Base-by-base conservation (phyloP, 2,329 filamentous ascomycete species). In the Stagonosporopsis chrysanthemi region DNA sequence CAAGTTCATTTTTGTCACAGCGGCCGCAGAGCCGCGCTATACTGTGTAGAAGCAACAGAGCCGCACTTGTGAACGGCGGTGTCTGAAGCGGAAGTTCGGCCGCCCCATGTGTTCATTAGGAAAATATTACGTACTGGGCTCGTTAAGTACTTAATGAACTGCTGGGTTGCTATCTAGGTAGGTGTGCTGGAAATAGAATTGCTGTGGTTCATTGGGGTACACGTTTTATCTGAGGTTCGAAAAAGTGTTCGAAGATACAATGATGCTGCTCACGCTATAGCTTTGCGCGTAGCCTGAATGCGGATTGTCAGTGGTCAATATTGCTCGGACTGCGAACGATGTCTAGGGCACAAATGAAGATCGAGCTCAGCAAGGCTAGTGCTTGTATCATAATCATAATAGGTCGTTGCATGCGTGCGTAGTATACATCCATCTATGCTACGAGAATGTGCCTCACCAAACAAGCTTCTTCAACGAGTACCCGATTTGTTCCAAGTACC, bases 401-500 rank as follows among this genome's bases (percentile, higher is more conserved):
- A 24, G 1, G 22, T 19, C 12, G 15, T 19, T 22, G 35, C 35
- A 19, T 38, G n/a, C 22, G 35, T 15, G 43, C 26, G 3, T 38
- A 15, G 4, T n/a, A 14, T 35, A 12, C 4, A 24, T 29, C n/a
- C 17, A 4, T 39, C 35, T 29, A 39, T n/a, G 12, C n/a, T 12
- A 2, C 12, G 3, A 29, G 9, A 43, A 4, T 19, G 15, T 23
- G 23, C 33, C 48, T 40, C 53, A 58, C 95, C 95, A 98, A 12
- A 99, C 92, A 73, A 98, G 78, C 81, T 91, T 96, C 85, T 97
- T 97, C 68, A 98, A 83, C 57, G 89, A 90, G 80, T 98, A 92
- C 1, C 92, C 91, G 70, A 96, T 78, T 74, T 94, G 89, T 77
- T 97, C 94, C 49, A 98, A 75, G 67, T 96, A 82, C 0, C 92